Evolutionary conservation across 1,284 basidiomycete genomes (phyloP).

Genomic region (Agroathelia rolfsii): DNA sequence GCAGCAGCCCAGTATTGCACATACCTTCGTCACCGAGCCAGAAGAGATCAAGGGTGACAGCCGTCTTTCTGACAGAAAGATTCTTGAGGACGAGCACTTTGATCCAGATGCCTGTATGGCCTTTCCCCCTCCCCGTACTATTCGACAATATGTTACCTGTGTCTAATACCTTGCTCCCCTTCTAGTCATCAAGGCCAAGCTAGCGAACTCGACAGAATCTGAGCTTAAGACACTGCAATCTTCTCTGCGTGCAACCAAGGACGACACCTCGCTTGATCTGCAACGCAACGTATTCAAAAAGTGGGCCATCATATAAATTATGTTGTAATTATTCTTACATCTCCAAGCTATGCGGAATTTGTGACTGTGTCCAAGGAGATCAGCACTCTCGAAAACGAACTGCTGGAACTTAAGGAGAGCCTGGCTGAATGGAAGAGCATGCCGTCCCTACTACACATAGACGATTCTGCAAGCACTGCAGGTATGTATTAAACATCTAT

Average conservation of each 20-base stretch:
- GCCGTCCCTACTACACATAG: slow-evolving; percentile 86
- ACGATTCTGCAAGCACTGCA: slow-evolving; percentile 55
- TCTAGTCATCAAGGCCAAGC: slow-evolving; percentile 61
- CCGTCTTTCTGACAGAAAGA: slow-evolving; percentile 35
- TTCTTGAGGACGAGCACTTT: slow-evolving; percentile 68
- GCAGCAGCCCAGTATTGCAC: slow-evolving; percentile 33
- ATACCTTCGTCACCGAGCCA: slow-evolving; percentile 29
- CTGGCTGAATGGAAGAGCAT: slow-evolving; percentile 92
- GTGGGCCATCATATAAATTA: slow-evolving; percentile 32
- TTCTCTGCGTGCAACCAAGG: slow-evolving; percentile 51
- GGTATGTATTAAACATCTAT: slow-evolving; percentile 28
- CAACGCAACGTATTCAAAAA: slow-evolving; percentile 87
- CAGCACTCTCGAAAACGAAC: slow-evolving; percentile 91
- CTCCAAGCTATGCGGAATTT: slow-evolving; percentile 83
- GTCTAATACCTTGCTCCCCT: background rate
- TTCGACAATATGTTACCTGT: background rate
- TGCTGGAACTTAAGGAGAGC: slow-evolving; percentile 93
- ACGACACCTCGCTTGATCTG: slow-evolving; percentile 60
- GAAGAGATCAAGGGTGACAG: slow-evolving; percentile 35
- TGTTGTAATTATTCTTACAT: slow-evolving; percentile 4
- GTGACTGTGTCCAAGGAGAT: slow-evolving; percentile 97
- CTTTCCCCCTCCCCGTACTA: background rate
- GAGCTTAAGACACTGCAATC: slow-evolving; percentile 68
- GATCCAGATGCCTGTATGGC: slow-evolving; percentile 74
- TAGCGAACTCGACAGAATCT: slow-evolving; percentile 74